Base-by-base conservation (phyloP, 2,329 filamentous ascomycete genomes). In the Thermothelomyces thermophilus region DNA sequence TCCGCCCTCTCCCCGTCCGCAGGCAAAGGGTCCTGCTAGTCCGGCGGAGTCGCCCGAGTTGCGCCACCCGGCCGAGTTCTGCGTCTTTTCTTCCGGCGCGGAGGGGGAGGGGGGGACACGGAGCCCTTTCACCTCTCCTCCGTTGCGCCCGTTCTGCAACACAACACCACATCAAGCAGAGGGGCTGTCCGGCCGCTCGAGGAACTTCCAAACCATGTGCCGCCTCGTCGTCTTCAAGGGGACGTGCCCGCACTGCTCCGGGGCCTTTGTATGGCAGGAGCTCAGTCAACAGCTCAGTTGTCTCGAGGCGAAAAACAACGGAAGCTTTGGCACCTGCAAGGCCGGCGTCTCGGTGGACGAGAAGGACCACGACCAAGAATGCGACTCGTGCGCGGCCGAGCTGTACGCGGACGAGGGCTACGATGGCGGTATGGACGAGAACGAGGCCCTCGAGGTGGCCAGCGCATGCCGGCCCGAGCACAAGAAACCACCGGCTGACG, bases 281-380 rank as follows among this genome's bases (percentile, higher is more conserved):
- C 64, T 75, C 17, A 63, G 67, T 11, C 72, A 75, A 58, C 63
- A 71, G 55, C 65, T 76, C 2, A 71, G 69, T 7, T 76, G 73
- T 49, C 68, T 76, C 43, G 67, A 74, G 53, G 72, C 73, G 33
- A 76, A 76, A 57, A 76, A 76, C 62, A 66, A 65, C 19, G 72
- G 69, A 41, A 56, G 56, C 10, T 75, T 76, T 47, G 73, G 73
- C 35, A 61, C 68, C 41, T 76, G 73, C 59, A 56, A 60, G 34
- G 58, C 60, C 20, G 73, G 73, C 28, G 63, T 72, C 26, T 58
- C 64, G 34, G 56, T 65, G 33, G 72, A 75, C 53, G 62, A 73
- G 49, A 73, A 75, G 60, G 54, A 54, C 2, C 74, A 73, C 51
- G 71, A 74, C 56, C 72, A 74, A 52, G 73, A 75, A 56, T 76